Evolutionary conservation across 345 rosid genomes (phyloP).

Genomic region (Schrenkiella parvula): DNA sequence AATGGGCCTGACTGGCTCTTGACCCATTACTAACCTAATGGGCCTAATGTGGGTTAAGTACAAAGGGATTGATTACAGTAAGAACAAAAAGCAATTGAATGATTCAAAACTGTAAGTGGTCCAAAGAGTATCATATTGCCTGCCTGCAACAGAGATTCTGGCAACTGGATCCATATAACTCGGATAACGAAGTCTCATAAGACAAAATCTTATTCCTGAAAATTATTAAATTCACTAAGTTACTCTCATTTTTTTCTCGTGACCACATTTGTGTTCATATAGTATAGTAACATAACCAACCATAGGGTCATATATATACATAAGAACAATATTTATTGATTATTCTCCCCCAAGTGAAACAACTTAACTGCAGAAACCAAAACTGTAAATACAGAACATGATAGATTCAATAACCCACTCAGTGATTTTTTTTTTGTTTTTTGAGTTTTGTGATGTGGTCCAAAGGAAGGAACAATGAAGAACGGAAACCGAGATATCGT

Average conservation of each 20-base stretch:
- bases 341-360: slow-evolving; percentile 28
- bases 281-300: slow-evolving; percentile 7
- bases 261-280: slow-evolving; percentile 16
- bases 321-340: slow-evolving; percentile 19
- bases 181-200: slow-evolving; percentile 36
- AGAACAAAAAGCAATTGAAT: slow-evolving; percentile 24
- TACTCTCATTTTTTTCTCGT: slow-evolving; percentile 12
- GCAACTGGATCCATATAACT: slow-evolving; percentile 33
- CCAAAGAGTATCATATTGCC: slow-evolving; percentile 31
- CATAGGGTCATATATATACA: slow-evolving; percentile 7
- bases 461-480: slow-evolving; percentile 20
- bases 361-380: slow-evolving; percentile 16
- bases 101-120: slow-evolving; percentile 26
- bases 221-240: not conserved
- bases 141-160: slow-evolving; percentile 35
- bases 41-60: not conserved
- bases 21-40: not conserved
- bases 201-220: slow-evolving; percentile 27
- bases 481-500: not conserved
- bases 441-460: slow-evolving; percentile 28
- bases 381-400: slow-evolving; percentile 27
- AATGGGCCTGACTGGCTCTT: slow-evolving; percentile 8
- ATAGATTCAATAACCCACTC: not conserved
- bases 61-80: not conserved
- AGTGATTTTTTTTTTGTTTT: not conserved